Conservation (phyloP, 2,329 filamentous ascomycete species). For the Cadophora malorum region DNA sequence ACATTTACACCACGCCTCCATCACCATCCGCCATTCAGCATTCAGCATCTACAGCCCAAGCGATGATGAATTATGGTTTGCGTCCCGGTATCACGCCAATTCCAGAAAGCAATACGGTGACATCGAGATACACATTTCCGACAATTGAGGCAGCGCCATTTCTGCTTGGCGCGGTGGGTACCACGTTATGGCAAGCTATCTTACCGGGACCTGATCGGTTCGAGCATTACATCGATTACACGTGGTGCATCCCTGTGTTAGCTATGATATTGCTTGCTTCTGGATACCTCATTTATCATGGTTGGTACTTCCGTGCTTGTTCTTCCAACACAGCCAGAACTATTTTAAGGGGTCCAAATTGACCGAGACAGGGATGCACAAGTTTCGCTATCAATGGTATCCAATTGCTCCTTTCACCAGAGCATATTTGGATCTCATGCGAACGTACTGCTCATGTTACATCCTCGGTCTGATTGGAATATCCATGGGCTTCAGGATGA, state of each 20-base stretch:
- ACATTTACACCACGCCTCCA: neutral
- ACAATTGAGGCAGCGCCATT: slow-evolving; percentile 8
- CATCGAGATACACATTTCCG: neutral
- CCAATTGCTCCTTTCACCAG: neutral
- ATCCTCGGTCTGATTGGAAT: neutral
- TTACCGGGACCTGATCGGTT: neutral
- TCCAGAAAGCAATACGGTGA: neutral
- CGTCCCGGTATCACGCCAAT: neutral
- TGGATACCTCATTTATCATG: neutral
- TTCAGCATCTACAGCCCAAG: neutral
- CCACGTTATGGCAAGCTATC: neutral
- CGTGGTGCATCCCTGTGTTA: neutral
- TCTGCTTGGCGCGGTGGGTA: neutral
- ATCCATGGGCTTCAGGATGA: neutral
- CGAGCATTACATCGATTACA: neutral
- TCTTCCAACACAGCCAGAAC: neutral
- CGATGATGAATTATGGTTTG: neutral
- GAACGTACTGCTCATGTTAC: neutral
- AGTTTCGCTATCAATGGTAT: neutral
- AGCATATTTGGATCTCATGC: neutral
- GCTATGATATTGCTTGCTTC: neutral
- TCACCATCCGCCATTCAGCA: too few relatives aligned
- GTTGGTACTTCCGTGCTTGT: neutral
- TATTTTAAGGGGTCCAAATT: neutral
- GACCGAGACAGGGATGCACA: neutral